Base-by-base conservation (phyloP, 257 asterid genomes). In the Oldenlandia corymbosa region DNA sequence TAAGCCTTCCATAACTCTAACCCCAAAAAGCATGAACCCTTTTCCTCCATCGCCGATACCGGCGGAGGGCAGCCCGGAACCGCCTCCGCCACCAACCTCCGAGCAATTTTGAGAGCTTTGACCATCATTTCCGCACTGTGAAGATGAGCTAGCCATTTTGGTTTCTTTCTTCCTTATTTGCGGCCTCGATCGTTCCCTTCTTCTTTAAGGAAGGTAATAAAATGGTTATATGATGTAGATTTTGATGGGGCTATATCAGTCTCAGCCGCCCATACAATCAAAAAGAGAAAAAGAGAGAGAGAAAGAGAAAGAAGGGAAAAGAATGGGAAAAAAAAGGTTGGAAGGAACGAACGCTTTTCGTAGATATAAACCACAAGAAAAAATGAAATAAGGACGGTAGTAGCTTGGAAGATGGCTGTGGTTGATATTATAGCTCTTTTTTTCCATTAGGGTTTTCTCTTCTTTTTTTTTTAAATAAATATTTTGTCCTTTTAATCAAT, bases 11-110 rank as follows among this genome's bases (percentile, higher is more conserved):
- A 85, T 68, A 17, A 93, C 83, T 63, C 94, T 82, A 24, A 93
- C 99, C 8, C 99, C 99, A 57, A 93, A 93, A 53, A 93, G 80
- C 99, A 93, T 90, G 81, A 93, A 84, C 28, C 97, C 94, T 54
- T 73, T 72, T 4, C 72, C 73, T 0, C 74, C 76, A 3, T 67
- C 61, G 0, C 63, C 60, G 0, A 30, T 58, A 10, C 28, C 54
- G 0, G 13, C 24, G 46, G 49, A 50, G 9, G 65, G 39, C 45
- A 46, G 51, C 2, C 36, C 10, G 45, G 42, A 30, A 26, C 71
- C 64, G 0, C 75, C 76, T 11, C 58, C 58, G 20, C 41, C 61
- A 11, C 76, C 70, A 60, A 70, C 49, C 66, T 80, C 94, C 28
- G 83, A 56, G 67, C 68, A 72, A 37, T 76, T 72, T 58, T 39